These are phyloP conservation scores for Fusarium beomiforme DNA, from an alignment of 2,329 filamentous ascomycete species.

Conservation along the genomic window DNA sequence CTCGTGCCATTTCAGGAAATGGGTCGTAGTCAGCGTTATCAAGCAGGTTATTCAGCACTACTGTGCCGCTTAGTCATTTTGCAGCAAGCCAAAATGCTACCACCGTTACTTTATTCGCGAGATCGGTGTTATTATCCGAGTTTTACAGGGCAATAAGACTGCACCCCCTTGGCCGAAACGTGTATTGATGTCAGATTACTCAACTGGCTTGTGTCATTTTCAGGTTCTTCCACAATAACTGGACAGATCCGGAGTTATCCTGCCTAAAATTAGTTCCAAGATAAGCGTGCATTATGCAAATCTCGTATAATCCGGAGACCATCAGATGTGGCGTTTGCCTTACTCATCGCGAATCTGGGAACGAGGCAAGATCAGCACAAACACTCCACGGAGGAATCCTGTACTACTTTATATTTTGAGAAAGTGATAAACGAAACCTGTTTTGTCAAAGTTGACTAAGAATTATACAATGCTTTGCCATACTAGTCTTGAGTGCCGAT, in stretches of 20 bases:
- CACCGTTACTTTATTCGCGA: neutral
- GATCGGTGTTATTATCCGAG: neutral
- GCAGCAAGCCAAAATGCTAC: neutral
- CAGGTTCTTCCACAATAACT: too few species aligned
- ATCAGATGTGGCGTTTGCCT: neutral
- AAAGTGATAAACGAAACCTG: too few species aligned
- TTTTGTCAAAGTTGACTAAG: neutral
- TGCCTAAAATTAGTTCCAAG: accelerated
- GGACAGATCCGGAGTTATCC: neutral
- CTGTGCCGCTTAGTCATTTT: neutral
- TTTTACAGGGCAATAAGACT: neutral
- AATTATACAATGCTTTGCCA: neutral
- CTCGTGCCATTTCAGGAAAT: neutral
- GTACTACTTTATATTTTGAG: neutral
- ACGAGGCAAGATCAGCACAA: neutral
- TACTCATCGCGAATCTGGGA: neutral
- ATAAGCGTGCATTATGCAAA: neutral
- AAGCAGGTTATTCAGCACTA: neutral
- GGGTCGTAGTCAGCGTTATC: neutral
- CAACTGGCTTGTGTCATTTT: too few species aligned
- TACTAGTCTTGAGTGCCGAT: neutral
- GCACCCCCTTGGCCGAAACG: too few species aligned
- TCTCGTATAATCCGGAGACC: neutral
- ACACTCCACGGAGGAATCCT: neutral
- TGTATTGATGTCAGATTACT: too few species aligned